Evolutionary conservation across 202 grass and related monocot genomes (phyloP).

Genomic region (Carex arenaria): DNA sequence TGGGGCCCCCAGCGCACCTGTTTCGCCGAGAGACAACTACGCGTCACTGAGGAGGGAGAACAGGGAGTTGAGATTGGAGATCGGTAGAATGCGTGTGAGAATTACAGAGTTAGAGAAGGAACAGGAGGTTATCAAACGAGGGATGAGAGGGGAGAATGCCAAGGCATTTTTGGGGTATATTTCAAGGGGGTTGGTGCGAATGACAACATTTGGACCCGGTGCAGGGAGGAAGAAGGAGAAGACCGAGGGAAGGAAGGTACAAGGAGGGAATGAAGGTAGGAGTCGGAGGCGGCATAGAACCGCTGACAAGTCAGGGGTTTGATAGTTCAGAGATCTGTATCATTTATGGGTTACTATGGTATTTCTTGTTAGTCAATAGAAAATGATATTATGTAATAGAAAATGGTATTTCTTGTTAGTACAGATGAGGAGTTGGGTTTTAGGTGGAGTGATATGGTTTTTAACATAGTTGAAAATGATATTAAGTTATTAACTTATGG

Average conservation of each 20-base stretch:
- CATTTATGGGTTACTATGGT: background rate
- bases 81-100: constrained; percentile 77
- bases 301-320: background rate
- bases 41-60: constrained; percentile 84
- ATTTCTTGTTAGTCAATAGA: constrained; percentile 3
- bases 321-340: background rate
- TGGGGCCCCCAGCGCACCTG: constrained; percentile 76
- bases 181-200: constrained; percentile 60
- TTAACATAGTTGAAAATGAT: constrained; percentile 16
- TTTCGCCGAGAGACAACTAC: constrained; percentile 85
- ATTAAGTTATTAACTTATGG: background rate
- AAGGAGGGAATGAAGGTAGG: constrained; percentile 37
- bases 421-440: constrained; percentile 1
- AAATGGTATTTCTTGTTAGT: background rate
- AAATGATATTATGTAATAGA: constrained; percentile 8
- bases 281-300: constrained; percentile 38
- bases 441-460: background rate
- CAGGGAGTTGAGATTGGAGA: constrained; percentile 83
- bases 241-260: constrained; percentile 15
- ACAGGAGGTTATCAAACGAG: constrained; percentile 78
- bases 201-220: constrained; percentile 45
- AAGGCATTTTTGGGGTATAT: constrained; percentile 60
- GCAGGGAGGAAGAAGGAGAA: constrained; percentile 31
- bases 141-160: constrained; percentile 54
- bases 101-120: constrained; percentile 87